phyloP scores from a whole-genome alignment of 257 asterid species.

The Scutellaria galericulata region DNA sequence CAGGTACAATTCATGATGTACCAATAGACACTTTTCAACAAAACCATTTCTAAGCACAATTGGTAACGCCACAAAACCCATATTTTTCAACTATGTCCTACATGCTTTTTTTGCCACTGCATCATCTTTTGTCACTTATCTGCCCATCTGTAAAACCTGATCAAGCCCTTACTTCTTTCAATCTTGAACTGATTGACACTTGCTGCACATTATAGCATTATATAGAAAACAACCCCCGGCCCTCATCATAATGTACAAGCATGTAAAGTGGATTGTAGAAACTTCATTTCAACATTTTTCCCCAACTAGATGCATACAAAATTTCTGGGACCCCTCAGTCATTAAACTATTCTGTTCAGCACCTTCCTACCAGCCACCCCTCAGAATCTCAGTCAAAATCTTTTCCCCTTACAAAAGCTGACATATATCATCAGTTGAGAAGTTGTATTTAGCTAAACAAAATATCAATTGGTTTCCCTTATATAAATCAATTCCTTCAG shows the following conservation, averaged over 20 bases:
- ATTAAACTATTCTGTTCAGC: background rate
- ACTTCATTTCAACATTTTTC: background rate
- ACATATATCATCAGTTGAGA: background rate
- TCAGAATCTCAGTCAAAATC: background rate
- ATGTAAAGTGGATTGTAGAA: background rate
- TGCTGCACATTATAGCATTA: background rate
- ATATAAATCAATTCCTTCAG: background rate
- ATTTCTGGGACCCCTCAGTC: background rate
- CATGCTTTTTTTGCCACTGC: background rate
- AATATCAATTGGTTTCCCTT: background rate
- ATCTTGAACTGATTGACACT: background rate
- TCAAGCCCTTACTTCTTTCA: background rate
- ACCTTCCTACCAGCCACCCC: background rate
- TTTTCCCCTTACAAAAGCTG: background rate
- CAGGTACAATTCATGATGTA: background rate
- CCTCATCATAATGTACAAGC: background rate
- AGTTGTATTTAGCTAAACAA: background rate
- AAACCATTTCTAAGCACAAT: background rate
- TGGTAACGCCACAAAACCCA: background rate
- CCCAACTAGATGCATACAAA: background rate
- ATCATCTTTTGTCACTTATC: background rate
- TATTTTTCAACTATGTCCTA: background rate
- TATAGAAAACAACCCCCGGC: background rate
- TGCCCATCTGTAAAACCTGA: background rate
- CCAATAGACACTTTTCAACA: too few species aligned